A percentile compares a stretch with the other conserved stretches of the same genome.
These are phyloP conservation scores for Suillus plorans DNA, from an alignment of 768 basidiomycete genomes.

Conservation along the genomic window DNA sequence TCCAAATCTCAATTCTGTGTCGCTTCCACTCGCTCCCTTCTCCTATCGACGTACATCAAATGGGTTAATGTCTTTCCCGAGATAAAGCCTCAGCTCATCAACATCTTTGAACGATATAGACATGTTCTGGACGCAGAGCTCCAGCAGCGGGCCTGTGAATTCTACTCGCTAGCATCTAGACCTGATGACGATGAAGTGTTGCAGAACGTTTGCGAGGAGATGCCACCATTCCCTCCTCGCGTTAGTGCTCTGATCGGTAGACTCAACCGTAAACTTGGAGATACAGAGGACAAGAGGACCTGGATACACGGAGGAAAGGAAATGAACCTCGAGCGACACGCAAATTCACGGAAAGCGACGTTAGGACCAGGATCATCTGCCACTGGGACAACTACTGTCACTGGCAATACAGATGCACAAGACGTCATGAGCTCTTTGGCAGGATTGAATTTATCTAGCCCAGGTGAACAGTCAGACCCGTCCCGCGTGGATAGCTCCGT, in stretches of 20 bases:
- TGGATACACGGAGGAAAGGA: conserved; percentile 97
- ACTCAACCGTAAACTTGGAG: conserved; percentile 85
- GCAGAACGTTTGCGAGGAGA: conserved; percentile 95
- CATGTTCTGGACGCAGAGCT: conserved; percentile 96
- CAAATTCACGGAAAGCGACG: conserved; percentile 52
- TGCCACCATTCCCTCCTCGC: conserved; percentile 97
- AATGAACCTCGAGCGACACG: conserved; percentile 76
- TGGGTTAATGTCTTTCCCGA: conserved; percentile 99
- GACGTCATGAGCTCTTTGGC: conserved; percentile 75
- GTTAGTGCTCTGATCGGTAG: conserved; percentile 87
- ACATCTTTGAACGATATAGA: conserved; percentile 96
- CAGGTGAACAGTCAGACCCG: conserved; percentile 18
- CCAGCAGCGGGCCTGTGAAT: conserved; percentile 98
- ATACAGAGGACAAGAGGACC: conserved; percentile 92
- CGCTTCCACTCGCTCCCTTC: conserved; percentile 86
- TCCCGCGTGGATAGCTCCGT: conserved; percentile 26
- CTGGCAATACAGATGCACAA: conserved; percentile 37
- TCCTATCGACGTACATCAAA: conserved; percentile 97
- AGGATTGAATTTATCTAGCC: conserved; percentile 70
- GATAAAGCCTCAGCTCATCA: conserved; percentile 90
- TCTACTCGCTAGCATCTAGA: conserved; percentile 81
- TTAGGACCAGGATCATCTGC: conserved; percentile 31
- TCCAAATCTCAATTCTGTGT: conserved; percentile 94
- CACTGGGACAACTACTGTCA: conserved; percentile 36
- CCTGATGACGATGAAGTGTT: conserved; percentile 90